These are phyloP conservation scores for Solanum hybrid DNA, from an alignment of 305 asterid species.

Conservation along the genomic window DNA sequence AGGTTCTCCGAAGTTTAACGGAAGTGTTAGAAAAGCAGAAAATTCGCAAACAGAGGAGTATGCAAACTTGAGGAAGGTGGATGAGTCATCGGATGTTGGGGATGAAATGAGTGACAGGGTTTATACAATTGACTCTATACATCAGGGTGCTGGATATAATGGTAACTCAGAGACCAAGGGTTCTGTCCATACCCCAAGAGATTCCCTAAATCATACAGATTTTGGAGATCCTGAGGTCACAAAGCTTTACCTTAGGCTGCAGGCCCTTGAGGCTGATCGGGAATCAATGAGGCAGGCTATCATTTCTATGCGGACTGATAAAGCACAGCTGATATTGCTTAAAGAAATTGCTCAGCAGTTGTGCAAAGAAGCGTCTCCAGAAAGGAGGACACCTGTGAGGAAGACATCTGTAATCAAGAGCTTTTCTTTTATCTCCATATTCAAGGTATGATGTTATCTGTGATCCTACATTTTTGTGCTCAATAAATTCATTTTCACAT, in stretches of 20 bases:
- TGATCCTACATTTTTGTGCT: not conserved
- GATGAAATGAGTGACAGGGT: constrained; percentile 71
- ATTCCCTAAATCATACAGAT: constrained; percentile 28
- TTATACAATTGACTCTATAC: constrained; percentile 83
- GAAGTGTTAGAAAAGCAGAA: constrained; percentile 42
- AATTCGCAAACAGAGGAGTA: constrained; percentile 35
- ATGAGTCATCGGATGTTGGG: constrained; percentile 48
- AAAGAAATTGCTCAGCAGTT: constrained; percentile 92
- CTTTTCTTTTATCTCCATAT: constrained; percentile 41
- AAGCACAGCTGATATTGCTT: constrained; percentile 75
- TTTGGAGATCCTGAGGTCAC: constrained; percentile 59
- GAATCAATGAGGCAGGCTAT: constrained; percentile 94
- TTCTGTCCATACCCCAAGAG: constrained; percentile 37
- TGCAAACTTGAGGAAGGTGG: constrained; percentile 44
- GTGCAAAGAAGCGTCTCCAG: constrained; percentile 69
- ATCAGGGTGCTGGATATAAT: constrained; percentile 32
- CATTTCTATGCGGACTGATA: constrained; percentile 80
- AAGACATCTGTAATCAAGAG: constrained; percentile 41
- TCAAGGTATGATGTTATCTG: constrained; percentile 42
- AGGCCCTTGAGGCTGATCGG: constrained; percentile 91
- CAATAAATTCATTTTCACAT: not conserved
- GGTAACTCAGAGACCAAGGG: constrained; percentile 39
- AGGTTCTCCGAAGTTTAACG: constrained; percentile 41
- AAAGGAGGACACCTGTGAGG: constrained; percentile 32
- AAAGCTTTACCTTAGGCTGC: constrained; percentile 85